Base-by-base conservation (phyloP, 192 early-diverging fungal species). In the Phlyctochytrium arcticum region DNA sequence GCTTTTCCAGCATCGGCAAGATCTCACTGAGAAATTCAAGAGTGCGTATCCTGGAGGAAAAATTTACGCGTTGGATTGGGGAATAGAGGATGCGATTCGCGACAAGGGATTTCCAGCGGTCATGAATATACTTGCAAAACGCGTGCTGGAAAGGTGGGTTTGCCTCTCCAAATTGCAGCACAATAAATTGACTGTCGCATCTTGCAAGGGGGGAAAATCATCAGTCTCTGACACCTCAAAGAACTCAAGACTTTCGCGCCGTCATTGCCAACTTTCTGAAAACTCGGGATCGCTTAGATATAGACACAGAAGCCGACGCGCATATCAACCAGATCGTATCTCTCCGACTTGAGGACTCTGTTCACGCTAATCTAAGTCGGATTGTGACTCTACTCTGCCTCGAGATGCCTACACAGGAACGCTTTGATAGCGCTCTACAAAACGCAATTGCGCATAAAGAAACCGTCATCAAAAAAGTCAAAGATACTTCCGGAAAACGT, bases 61-160 rank as follows among this genome's bases (percentile, higher is more conserved):
- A n/a, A 79, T 93, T 27, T 73, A 94, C 3, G 88, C 85, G 0
- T 49, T 94, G 21, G 87, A 89, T 57, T 96, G 91, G 91, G 57
- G 72, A 21, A 81, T 92, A 39, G 85, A 85, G n/a, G 31, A 46
- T 53, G n/a, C 27, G 8, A 66, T 79, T 26, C 56, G 33, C 7
- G 54, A 56, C 26, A 58, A n/a, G 54, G 71, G 19, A 8, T 24
- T 57, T 27, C 59, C 73, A 4, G 54, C 72, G 30, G 79, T 92
- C 49, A 65, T 88, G 26, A 68, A 78, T 26, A 64, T 81, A 24
- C 76, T 79, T 4, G 66, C 70, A 7, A 55, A 77, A 23, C 79
- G 92, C 10, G 82, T 95, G 15, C 46, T 70, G 33, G 24, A 37
- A 19, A 80, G 89, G 62, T 71, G 50, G 23, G 21, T 0, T 15